Conservation (phyloP, 805 yeast species). For the Ogataea allantospora region DNA sequence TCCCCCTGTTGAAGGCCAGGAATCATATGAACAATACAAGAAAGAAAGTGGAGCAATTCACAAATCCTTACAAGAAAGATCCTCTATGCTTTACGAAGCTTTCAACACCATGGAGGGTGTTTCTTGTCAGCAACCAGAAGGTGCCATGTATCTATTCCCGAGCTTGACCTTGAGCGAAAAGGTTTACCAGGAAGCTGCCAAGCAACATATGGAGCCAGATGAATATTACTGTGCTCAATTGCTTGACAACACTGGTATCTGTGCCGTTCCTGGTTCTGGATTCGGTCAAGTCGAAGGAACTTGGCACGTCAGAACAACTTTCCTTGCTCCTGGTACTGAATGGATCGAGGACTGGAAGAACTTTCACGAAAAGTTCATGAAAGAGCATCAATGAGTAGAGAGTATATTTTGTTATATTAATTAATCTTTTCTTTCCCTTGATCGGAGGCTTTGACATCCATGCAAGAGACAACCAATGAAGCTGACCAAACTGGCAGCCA, state of each 20-base stretch:
- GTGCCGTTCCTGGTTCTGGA: slow-evolving; percentile 97
- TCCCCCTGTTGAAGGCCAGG: slow-evolving; percentile 81
- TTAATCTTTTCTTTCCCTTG: slow-evolving; percentile 7
- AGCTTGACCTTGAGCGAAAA: slow-evolving; percentile 60
- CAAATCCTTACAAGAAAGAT: slow-evolving; percentile 59
- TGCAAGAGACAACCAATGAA: slow-evolving; percentile 23
- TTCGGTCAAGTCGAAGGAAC: slow-evolving; percentile 92
- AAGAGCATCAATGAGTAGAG: slow-evolving; percentile 41
- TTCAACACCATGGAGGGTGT: slow-evolving; percentile 80
- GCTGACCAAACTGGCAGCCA: slow-evolving; percentile 84
- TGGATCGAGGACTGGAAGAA: slow-evolving; percentile 78
- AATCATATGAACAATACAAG: slow-evolving; percentile 65
- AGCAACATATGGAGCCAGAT: slow-evolving; percentile 63
- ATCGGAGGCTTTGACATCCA: slow-evolving; percentile 21
- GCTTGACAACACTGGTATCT: slow-evolving; percentile 86
- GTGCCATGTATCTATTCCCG: slow-evolving; percentile 98
- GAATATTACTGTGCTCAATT: slow-evolving; percentile 85
- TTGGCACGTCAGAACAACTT: slow-evolving; percentile 92
- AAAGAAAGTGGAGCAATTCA: slow-evolving; percentile 63
- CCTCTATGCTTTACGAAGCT: slow-evolving; percentile 62
- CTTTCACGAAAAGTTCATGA: slow-evolving; percentile 75
- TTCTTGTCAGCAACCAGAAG: slow-evolving; percentile 84
- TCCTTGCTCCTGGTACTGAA: slow-evolving; percentile 90
- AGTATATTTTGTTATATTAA: slow-evolving; percentile 2
- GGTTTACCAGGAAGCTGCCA: slow-evolving; percentile 61